These are phyloP conservation scores for Angomonas ambiguus DNA, from an alignment of 208 protist genomes.

Conservation along the genomic window DNA sequence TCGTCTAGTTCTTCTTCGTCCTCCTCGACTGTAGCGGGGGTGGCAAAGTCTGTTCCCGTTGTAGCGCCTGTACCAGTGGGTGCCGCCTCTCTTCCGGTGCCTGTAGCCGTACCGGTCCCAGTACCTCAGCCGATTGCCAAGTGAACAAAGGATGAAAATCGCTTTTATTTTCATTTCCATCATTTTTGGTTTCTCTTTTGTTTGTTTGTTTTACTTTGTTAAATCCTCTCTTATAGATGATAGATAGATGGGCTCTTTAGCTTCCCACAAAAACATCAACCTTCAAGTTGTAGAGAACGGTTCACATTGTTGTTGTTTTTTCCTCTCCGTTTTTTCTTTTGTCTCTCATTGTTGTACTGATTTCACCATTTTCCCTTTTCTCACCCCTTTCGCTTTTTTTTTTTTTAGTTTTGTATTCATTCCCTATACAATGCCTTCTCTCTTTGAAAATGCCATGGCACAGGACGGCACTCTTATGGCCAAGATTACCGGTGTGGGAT, in stretches of 20 bases:
- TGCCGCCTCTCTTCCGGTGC: slow-evolving; percentile 2
- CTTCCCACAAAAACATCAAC: too few species aligned
- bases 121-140: neutral
- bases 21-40: neutral
- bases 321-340: neutral
- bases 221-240: neutral
- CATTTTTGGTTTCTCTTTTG: neutral
- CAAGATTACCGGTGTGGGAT: slow-evolving; percentile 20
- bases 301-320: neutral
- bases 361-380: neutral
- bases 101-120: neutral
- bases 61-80: neutral
- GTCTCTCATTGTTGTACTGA: neutral
- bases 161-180: neutral
- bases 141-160: too few species aligned
- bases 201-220: neutral
- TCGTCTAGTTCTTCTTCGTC: neutral
- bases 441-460: slow-evolving; percentile 18
- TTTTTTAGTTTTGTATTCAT: slow-evolving; percentile 1
- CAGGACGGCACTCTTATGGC: slow-evolving; percentile 18
- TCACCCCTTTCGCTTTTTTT: neutral
- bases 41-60: neutral
- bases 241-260: neutral
- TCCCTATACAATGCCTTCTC: slow-evolving; percentile 14
- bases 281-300: neutral